A percentile compares a stretch with the other conserved stretches of the same genome.
Conservation (phyloP, 2,329 filamentous ascomycete species). For the Diaporthe sp. region DNA sequence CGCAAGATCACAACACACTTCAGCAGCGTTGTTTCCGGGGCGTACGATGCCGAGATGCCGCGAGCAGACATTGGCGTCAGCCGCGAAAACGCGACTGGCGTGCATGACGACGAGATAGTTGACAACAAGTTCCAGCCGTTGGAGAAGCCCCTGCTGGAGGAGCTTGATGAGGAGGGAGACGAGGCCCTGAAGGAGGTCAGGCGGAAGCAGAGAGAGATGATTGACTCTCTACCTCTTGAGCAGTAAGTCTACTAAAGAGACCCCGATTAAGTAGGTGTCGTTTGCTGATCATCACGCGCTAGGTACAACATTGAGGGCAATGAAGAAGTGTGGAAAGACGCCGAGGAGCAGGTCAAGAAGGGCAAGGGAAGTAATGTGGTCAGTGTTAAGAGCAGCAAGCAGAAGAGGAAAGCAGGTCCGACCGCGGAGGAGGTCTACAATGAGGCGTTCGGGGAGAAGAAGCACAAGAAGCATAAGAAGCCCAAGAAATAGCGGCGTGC, state of each 20-base stretch:
- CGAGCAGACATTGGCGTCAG: constrained; percentile 70
- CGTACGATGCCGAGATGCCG: constrained; percentile 77
- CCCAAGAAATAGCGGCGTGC: constrained; percentile 58
- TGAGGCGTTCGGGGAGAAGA: constrained; percentile 66
- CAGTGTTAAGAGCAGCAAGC: constrained; percentile 83
- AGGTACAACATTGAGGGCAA: constrained; percentile 76
- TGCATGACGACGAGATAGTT: constrained; percentile 77
- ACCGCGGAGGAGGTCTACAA: constrained; percentile 74
- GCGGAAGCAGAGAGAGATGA: constrained; percentile 87
- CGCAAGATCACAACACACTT: constrained; percentile 89
- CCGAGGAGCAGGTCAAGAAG: constrained; percentile 81
- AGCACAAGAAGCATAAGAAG: constrained; percentile 62
- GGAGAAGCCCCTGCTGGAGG: constrained; percentile 79
- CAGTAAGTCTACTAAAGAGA: constrained; percentile 67
- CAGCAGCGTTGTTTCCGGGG: constrained; percentile 78
- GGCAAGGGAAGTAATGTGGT: constrained; percentile 75
- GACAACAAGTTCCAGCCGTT: constrained; percentile 78
- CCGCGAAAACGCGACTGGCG: constrained; percentile 69
- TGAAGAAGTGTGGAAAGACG: constrained; percentile 73
- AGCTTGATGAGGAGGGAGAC: constrained; percentile 86
- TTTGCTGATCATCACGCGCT: constrained; percentile 24
- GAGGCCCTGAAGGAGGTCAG: constrained; percentile 78
- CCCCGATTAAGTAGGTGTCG: too few relatives aligned
- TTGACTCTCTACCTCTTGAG: constrained; percentile 90
- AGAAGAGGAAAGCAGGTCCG: constrained; percentile 78